Base-by-base conservation (phyloP, 2,329 filamentous ascomycete genomes). In the Huntiella moniliformis region DNA sequence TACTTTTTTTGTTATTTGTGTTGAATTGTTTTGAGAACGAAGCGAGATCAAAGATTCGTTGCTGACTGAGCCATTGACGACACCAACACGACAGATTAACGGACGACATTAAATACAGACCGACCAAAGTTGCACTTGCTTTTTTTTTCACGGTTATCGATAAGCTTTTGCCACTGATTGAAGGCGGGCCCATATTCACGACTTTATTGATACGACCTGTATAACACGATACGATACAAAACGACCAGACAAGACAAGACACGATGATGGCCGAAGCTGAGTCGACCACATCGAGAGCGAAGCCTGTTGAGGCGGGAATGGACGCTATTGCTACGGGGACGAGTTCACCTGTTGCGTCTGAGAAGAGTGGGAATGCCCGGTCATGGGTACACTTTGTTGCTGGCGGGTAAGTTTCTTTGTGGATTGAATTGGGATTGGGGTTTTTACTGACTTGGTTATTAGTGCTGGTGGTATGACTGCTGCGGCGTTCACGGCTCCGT, bases 361-460 rank as follows among this genome's bases (percentile, higher is more conserved):
- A 54, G 13, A 48, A 42, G 44, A 70, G 71, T 2, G n/a, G n/a
- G n/a, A 72, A 73, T 55, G 68, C 77, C 13, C 87, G 86, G 61
- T 86, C 85, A 60, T 93, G 85, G 82, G 82, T 86, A 51, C 86
- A 94, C 67, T 79, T 95, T 56, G 73, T 94, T 49, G 87, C 87
- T 46, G 87, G 87, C 70, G 87, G 78, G 85, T 92, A 72, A 56
- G 73, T 66, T 12, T 12, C 16, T 22, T 32, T 17, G 31, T 28
- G 13, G 12, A 28, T 34, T 31, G 6, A 31, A 41, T 18, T 11
- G 12, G 3, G 7, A 11, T 41, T 37, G 22, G 28, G 10, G 12
- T 46, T 11, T n/a, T 38, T 42, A 13, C 28, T 45, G 16, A 38
- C 32, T 42, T 42, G 22, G 18, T 47, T 46, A 5, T 34, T 53